Evolutionary conservation across 768 basidiomycete species (phyloP), one percentile per base, ranked within the genome.

Genomic region (Boletus pseudo-olivaceus): DNA sequence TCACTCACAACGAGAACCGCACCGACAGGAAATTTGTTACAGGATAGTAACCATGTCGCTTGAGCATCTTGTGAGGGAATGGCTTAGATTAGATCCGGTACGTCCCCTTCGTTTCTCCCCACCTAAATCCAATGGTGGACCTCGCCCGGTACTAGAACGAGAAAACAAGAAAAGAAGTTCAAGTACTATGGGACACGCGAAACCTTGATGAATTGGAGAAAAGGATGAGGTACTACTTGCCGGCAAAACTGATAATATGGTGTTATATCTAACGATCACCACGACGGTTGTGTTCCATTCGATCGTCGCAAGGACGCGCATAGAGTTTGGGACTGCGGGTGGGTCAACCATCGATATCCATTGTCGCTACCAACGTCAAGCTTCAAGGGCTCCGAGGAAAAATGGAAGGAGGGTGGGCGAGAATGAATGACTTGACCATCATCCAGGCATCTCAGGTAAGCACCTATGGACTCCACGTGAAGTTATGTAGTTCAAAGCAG

Each of bases 271-370:
- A 42, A 59, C 20, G 15, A 27, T 50, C 3, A 20, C 27, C 34
- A 9, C 23, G 30, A 41, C 12, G 20, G 17, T 40, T 14, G 4
- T 14, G 37, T 35, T 49, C 14, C 27, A 19, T 33, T 32, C 12
- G 17, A 27, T 33, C 35, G 44, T 34, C 35, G 34, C 12, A 62
- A 89, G 88, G 60, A 72, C 72, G 5, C 81, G 92, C 34, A 93
- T 95, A 59, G 81, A 87, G 55, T 95, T 95, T 68, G 92, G 92
- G 5, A 95, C 92, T 23, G 90, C 92, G 52, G 91, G 91, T 86
- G 66, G 55, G 69, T 54, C 27, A 4, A 32, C 39, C 23, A 23
- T 47, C 15, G 7, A 20, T 53, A 17, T 19, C 23, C 49, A 27
- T 59, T 32, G 27, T 30, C 23, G 23, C 39, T 26, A 33, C 55